These are phyloP conservation scores for Willaertia magna DNA, from an alignment of 208 protist species.

Conservation along the genomic window DNA sequence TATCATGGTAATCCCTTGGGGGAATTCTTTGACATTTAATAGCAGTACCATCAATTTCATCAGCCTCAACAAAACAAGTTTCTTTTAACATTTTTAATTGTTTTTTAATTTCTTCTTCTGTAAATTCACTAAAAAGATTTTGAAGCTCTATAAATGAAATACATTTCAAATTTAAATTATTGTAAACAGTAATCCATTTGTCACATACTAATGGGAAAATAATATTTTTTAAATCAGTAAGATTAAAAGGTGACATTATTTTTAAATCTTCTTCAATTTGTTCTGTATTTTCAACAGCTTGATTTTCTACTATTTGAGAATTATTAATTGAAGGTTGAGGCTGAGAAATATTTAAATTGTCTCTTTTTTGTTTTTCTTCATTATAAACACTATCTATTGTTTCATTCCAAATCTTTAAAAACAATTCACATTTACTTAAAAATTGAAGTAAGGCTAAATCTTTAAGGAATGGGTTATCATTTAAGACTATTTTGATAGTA, in stretches of 20 bases:
- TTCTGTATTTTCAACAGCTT: not conserved
- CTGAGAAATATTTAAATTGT: no score
- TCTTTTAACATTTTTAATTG: not conserved
- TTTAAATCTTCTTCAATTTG: not conserved
- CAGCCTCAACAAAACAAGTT: not conserved
- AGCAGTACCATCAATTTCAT: not conserved
- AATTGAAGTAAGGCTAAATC: not conserved
- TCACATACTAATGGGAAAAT: not conserved
- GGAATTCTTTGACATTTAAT: not conserved
- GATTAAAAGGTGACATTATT: not conserved
- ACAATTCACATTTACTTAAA: not conserved
- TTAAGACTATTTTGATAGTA: not conserved
- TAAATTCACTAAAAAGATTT: not conserved
- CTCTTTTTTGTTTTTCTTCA: no score
- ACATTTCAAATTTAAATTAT: not conserved
- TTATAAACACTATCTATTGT: no score
- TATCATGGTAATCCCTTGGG: not conserved
- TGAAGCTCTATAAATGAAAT: not conserved
- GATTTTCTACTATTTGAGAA: not conserved
- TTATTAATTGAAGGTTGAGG: not conserved
- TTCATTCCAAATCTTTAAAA: not conserved
- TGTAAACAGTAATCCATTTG: not conserved
- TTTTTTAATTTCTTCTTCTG: not conserved
- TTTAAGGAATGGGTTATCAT: not conserved
- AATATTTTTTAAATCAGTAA: not conserved